Conservation (phyloP, 306 rosid species). For the cucumber (Cucumis sativus) region Cucumber_9930_V3 NC_026656.2:772001-772500, state of each 20-base stretch:
- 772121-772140: constrained; percentile 62
- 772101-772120: constrained; percentile 74
- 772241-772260: neutral
- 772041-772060: constrained; percentile 31
- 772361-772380: constrained; percentile 6
- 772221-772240: neutral
- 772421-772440: neutral
- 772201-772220: constrained; percentile 1
- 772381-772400: neutral
- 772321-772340: neutral
- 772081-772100: constrained; percentile 99
- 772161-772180: constrained; percentile 23
- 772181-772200: constrained; percentile 10
- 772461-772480: constrained; percentile 3
- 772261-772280: neutral
- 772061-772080: constrained; percentile 92
- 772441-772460: neutral
- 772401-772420: constrained; percentile 4
- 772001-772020: no score
- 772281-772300: neutral
- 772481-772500: neutral
- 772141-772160: constrained; percentile 8
- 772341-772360: neutral
- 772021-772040: neutral
- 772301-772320: neutral